Base-by-base conservation (phyloP, 2,329 filamentous ascomycete species). In the Talaromyces sp. region DNA sequence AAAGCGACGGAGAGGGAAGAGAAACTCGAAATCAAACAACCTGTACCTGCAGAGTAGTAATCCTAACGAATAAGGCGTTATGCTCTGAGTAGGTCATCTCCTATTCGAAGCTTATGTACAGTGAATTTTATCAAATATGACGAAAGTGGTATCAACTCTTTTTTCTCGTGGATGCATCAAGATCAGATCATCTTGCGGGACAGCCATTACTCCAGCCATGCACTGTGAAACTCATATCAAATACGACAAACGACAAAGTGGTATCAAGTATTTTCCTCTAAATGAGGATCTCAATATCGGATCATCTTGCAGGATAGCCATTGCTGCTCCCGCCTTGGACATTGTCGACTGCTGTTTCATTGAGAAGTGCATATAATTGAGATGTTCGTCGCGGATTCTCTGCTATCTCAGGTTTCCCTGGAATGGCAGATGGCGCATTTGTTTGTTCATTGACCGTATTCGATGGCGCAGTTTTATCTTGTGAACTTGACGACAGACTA, bases 1-100 rank as follows among this genome's bases (percentile, higher is more conserved):
- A 38, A 11, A 8, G 10, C 31, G 25, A 25, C n/a, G 4, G 22
- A 60, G 15, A 49, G 15, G 13, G 53, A 65, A 38, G 58, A 38
- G 25, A 27, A 62, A 7, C 47, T 3, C 29, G 38, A 54, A 45
- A 25, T 38, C 38, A 27, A 56, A 59, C 13, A 64, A 27, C 61
- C 58, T 40, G 22, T 61, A n/a, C 65, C 54, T 47, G 61, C 65
- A 22, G 54, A 64, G 61, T 67, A 56, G 38, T 47, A 38, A 58
- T 63, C 36, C 31, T 29, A 29, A 45, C 15, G 27, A 59, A 13
- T 40, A 40, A 43, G 19, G 2, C 17, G 19, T 43, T 40, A 31
- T 31, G 27, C 36, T 45, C 45, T n/a, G 22, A 22, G 19, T 15
- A 29, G 17, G 15, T 19, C 22, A 19, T 29, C 17, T 11, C 10